Conservation (phyloP, 2,329 filamentous ascomycete genomes). For the Botrytis hyacinthi region DNA sequence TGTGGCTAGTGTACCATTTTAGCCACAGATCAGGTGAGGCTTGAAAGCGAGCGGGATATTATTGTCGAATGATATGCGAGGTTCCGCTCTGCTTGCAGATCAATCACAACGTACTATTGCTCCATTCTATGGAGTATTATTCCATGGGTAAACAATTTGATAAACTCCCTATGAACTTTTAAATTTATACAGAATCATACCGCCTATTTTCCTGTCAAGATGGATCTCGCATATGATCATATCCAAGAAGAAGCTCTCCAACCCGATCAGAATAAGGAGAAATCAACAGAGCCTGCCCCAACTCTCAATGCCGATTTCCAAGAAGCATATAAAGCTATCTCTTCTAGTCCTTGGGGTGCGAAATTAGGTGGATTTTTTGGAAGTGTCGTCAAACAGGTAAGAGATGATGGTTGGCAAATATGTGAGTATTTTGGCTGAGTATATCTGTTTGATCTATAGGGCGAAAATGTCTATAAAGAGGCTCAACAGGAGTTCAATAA, state of each 20-base stretch:
- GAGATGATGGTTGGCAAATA: conserved; percentile 28
- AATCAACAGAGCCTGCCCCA: conserved; percentile 45
- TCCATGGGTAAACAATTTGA: not conserved
- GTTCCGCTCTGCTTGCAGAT: conserved; percentile 6
- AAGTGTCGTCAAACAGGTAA: conserved; percentile 87
- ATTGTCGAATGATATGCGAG: not conserved
- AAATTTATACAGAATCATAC: not conserved
- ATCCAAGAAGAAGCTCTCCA: conserved; percentile 78
- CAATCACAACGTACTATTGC: conserved; percentile 5
- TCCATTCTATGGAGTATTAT: conserved; percentile 1
- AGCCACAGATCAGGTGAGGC: conserved; percentile 6
- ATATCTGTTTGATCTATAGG: conserved; percentile 46
- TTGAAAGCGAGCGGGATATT: conserved; percentile 10
- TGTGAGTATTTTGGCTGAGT: not conserved
- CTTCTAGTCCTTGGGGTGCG: conserved; percentile 85
- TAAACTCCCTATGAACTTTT: conserved; percentile 3
- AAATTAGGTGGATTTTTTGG: conserved; percentile 85
- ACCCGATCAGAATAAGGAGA: conserved; percentile 51
- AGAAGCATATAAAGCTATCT: conserved; percentile 93
- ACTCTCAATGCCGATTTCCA: conserved; percentile 85
- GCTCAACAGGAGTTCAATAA: conserved; percentile 80
- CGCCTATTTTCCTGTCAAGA: conserved; percentile 42
- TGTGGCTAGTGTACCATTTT: not conserved
- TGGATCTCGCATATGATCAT: conserved; percentile 98
- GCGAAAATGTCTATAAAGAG: conserved; percentile 79